Conservation (phyloP, 257 asterid genomes). For the Rhazya stricta region DNA sequence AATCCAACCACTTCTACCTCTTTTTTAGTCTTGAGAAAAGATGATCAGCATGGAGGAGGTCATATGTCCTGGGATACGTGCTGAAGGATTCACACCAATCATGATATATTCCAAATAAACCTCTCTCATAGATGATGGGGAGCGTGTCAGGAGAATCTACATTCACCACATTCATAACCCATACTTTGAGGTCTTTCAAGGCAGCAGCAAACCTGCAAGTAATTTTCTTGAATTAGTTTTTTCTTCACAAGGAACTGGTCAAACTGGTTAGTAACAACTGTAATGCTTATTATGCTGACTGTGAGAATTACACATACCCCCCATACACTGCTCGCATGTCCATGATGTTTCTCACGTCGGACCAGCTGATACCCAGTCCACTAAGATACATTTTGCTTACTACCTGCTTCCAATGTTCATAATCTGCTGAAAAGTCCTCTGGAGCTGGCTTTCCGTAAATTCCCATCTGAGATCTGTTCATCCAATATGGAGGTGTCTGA, state of each 20-base stretch:
- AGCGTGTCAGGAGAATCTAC: constrained; percentile 76
- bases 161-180: constrained; percentile 92
- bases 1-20: constrained; percentile 36
- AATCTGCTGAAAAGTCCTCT: constrained; percentile 67
- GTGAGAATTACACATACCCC: constrained; percentile 42
- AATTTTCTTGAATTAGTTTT: neutral
- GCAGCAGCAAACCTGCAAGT: constrained; percentile 81
- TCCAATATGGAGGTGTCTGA: constrained; percentile 68
- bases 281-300: neutral
- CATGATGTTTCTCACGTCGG: constrained; percentile 70
- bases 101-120: constrained; percentile 78
- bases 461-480: constrained; percentile 61
- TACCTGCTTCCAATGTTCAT: constrained; percentile 60
- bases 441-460: constrained; percentile 79
- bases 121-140: constrained; percentile 76
- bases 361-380: constrained; percentile 73
- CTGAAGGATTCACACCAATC: constrained; percentile 97
- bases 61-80: constrained; percentile 81
- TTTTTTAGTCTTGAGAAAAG: constrained; percentile 64
- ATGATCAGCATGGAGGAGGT: constrained; percentile 83
- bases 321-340: constrained; percentile 94
- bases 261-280: neutral
- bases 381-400: constrained; percentile 51
- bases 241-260: neutral
- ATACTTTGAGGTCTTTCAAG: constrained; percentile 61